A percentile compares a stretch with the other conserved stretches of the same genome.
These are phyloP conservation scores for Medicago ruthenica DNA, from an alignment of 306 rosid genomes.

Conservation along the genomic window DNA sequence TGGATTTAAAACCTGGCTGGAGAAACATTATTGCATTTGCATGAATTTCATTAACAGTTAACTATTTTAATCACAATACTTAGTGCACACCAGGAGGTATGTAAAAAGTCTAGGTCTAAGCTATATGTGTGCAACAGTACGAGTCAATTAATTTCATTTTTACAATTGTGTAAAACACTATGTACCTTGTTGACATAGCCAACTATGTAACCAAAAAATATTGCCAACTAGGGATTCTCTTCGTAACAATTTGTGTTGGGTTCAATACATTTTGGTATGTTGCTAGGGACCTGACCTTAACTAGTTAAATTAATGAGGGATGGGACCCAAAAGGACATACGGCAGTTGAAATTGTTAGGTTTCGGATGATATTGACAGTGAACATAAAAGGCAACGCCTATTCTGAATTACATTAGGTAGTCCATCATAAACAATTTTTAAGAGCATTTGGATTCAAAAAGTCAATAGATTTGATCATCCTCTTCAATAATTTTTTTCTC, in stretches of 20 bases:
- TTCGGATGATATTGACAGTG: conserved; percentile 5
- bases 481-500: too few species aligned
- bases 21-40: conserved; percentile 23
- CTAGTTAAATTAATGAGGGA: conserved; percentile 11
- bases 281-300: conserved; percentile 4
- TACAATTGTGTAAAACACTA: neutral
- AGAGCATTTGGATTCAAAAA: neutral
- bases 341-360: conserved; percentile 41
- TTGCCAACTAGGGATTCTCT: neutral
- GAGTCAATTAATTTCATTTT: conserved; percentile 8
- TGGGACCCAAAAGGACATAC: conserved; percentile 4
- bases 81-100: neutral
- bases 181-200: neutral
- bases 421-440: neutral
- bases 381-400: conserved; percentile 12
- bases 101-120: neutral
- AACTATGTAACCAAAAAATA: neutral
- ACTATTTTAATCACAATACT: neutral
- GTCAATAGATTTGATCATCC: neutral
- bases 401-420: neutral
- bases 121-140: neutral
- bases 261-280: neutral
- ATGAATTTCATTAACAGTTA: neutral
- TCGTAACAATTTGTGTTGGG: neutral
- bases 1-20: neutral